A percentile compares a stretch with the other conserved stretches of the same genome.
Evolutionary conservation across 768 basidiomycete species (phyloP).

Genomic region (Mycena metata): DNA sequence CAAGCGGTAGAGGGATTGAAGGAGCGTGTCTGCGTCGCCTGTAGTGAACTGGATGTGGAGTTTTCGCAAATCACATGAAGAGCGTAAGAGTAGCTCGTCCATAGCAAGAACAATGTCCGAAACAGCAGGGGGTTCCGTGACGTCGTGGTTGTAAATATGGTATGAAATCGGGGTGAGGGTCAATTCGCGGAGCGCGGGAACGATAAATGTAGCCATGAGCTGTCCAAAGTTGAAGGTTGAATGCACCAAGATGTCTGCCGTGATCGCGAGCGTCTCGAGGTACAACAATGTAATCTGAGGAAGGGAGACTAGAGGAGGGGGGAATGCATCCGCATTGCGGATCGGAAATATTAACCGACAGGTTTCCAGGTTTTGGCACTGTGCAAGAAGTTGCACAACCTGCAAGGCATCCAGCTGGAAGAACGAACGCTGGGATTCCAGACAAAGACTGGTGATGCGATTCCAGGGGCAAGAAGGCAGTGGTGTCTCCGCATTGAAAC

Average conservation of each 20-base stretch:
- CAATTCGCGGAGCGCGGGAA: background rate
- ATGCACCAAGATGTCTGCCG: background rate
- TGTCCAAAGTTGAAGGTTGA: background rate
- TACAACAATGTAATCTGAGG: slow-evolving; percentile 1
- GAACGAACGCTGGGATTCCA: background rate
- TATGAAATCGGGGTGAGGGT: background rate
- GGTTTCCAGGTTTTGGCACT: background rate
- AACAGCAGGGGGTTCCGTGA: background rate
- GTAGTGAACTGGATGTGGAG: background rate
- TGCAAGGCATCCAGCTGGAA: background rate
- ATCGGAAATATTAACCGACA: slow-evolving; percentile 8
- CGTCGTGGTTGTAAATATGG: background rate
- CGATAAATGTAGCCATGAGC: background rate
- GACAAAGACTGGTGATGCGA: background rate
- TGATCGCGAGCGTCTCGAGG: background rate
- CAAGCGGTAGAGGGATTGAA: background rate
- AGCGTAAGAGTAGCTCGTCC: slow-evolving; percentile 5
- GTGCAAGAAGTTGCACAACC: background rate
- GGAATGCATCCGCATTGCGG: no score
- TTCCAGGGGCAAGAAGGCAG: slow-evolving; percentile 4
- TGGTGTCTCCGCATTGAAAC: background rate
- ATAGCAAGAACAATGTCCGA: background rate
- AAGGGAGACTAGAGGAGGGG: no score
- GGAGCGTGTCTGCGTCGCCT: background rate
- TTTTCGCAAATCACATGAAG: background rate